These are phyloP conservation scores for Euryodendron excelsum DNA, from an alignment of 148 eudicot species.

Conservation along the genomic window DNA sequence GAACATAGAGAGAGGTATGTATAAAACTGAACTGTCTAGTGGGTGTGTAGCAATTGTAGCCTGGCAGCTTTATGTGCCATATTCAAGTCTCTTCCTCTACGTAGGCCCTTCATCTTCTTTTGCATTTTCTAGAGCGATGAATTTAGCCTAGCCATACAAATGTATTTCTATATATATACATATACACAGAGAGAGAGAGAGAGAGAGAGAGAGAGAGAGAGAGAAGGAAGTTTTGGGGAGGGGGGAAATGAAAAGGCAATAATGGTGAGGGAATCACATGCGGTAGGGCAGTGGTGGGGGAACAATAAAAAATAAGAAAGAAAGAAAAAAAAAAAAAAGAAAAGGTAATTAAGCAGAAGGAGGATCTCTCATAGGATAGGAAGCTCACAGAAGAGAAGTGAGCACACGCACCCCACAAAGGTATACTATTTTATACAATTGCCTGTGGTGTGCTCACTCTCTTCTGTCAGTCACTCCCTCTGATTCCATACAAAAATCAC, in stretches of 20 bases:
- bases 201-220: constrained; percentile 1
- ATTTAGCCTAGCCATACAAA: not conserved
- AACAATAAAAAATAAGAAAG: no score
- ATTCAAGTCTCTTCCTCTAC: not conserved
- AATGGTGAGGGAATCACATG: not conserved
- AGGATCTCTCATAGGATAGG: not conserved
- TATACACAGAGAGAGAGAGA: not conserved
- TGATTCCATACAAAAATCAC: no score
- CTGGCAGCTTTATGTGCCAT: not conserved
- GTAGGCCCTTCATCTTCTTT: no score
- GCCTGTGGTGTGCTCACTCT: constrained; percentile 29
- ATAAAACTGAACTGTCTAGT: not conserved
- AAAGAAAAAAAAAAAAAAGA: not conserved
- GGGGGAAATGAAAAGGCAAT: no score
- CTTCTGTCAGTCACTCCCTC: constrained; percentile 21
- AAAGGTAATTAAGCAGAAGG: not conserved
- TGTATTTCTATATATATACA: no score
- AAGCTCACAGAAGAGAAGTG: constrained; percentile 28
- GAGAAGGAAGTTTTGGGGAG: no score
- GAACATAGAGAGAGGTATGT: not conserved
- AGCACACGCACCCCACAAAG: constrained; percentile 16
- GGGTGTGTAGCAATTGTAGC: not conserved
- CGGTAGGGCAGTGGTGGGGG: not conserved
- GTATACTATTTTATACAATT: constrained; percentile 11
- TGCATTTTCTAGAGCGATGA: no score